Evolutionary conservation across 2,329 filamentous ascomycete species (phyloP).

Genomic region (Gaeumannomyces sp.): DNA sequence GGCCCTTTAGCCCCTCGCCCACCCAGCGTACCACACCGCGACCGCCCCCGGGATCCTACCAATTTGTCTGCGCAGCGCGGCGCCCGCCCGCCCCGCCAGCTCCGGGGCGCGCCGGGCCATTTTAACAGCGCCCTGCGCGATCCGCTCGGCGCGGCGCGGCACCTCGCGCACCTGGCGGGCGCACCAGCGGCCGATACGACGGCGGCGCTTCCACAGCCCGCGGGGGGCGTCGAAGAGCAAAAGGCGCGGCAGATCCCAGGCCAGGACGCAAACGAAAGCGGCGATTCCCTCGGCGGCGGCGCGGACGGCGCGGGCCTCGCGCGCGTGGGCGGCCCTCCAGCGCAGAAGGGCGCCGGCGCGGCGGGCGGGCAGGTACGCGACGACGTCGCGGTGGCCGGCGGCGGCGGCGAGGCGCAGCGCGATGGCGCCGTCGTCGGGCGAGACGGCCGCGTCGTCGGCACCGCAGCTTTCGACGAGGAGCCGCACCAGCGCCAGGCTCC

Average conservation of each 20-base stretch:
- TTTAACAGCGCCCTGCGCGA: slow-evolving; percentile 13
- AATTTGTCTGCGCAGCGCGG: slow-evolving; percentile 17
- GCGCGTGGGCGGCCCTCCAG: too few relatives aligned
- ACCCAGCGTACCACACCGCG: slow-evolving; percentile 25
- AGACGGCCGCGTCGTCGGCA: too few relatives aligned
- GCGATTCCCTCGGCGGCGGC: too few relatives aligned
- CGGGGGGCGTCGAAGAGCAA: slow-evolving; percentile 19
- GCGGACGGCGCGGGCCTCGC: too few relatives aligned
- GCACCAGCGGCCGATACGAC: slow-evolving; percentile 25
- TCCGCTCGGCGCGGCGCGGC: slow-evolving; percentile 21
- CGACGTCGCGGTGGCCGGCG: too few relatives aligned
- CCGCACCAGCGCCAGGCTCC: slow-evolving; percentile 34
- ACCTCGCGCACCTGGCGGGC: slow-evolving; percentile 21
- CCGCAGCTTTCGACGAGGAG: slow-evolving; percentile 17
- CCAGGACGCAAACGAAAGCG: too few relatives aligned
- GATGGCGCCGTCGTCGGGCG: too few relatives aligned
- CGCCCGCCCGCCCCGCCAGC: slow-evolving; percentile 14
- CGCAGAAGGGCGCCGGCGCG: too few relatives aligned
- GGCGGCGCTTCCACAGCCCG: slow-evolving; percentile 21
- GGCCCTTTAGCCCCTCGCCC: slow-evolving; percentile 20
- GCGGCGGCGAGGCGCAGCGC: too few relatives aligned
- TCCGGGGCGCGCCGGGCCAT: slow-evolving; percentile 20
- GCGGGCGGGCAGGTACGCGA: too few relatives aligned
- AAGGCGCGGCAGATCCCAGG: slow-evolving; percentile 19
- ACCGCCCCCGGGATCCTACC: slow-evolving; percentile 22